These are phyloP conservation scores for Pseudogymnoascus sp. DNA, from an alignment of 2,329 filamentous ascomycete species.

Conservation along the genomic window DNA sequence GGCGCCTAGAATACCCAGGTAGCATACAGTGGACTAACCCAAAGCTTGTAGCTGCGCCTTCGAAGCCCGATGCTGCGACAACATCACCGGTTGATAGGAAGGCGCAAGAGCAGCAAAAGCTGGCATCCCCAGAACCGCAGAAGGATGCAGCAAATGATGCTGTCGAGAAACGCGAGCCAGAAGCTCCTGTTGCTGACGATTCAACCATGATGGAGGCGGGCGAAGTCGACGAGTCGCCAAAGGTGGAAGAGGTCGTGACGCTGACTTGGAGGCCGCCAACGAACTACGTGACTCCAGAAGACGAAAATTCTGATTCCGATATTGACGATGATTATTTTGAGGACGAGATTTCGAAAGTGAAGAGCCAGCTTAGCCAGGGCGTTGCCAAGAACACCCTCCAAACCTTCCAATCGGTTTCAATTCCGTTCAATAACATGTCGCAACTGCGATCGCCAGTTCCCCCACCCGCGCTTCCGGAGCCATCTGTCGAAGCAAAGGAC, in stretches of 20 bases:
- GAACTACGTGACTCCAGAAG: conserved; percentile 6
- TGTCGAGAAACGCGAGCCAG: background rate
- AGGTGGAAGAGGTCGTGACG: background rate
- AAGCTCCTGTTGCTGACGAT: background rate
- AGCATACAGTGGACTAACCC: conserved; percentile 9
- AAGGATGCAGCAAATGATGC: background rate
- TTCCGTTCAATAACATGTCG: background rate
- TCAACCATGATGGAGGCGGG: conserved; percentile 7
- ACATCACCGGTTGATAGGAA: conserved; percentile 2
- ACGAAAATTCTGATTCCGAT: conserved; percentile 26
- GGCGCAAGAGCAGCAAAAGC: conserved; percentile 2
- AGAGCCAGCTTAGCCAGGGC: conserved; percentile 18
- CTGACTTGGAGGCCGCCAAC: conserved; percentile 1
- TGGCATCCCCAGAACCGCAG: background rate
- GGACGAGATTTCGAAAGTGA: conserved; percentile 24
- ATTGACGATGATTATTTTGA: conserved; percentile 28
- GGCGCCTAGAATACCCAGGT: conserved; percentile 3
- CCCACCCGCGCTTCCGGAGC: background rate
- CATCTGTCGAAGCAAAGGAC: background rate
- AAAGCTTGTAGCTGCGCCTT: conserved; percentile 3
- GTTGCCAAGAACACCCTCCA: background rate
- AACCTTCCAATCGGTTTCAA: conserved; percentile 1
- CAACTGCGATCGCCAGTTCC: background rate
- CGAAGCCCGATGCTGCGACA: background rate
- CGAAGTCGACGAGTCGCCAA: conserved; percentile 4